phyloP scores from a whole-genome alignment of 495 filamentous ascomycete genomes.

The Penicillium atrosanguineum region DNA sequence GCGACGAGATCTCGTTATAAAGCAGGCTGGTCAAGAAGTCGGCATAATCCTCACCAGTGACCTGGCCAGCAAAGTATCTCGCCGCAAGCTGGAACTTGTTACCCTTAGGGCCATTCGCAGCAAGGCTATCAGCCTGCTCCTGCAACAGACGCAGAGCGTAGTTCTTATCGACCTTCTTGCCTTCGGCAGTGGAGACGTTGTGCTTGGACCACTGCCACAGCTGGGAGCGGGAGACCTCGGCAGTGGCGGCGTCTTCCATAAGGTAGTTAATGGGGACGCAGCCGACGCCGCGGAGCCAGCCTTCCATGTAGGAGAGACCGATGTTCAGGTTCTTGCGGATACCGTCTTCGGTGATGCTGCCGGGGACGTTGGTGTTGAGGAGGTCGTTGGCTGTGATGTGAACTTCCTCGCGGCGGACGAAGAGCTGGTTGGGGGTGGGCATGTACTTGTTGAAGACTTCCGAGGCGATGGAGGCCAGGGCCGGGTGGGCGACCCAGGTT shows the following conservation, averaged over 20 bases:
- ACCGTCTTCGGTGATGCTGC: constrained; percentile 88
- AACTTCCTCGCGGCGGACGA: constrained; percentile 86
- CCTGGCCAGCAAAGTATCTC: constrained; percentile 87
- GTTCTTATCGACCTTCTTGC: constrained; percentile 88
- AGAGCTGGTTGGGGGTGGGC: constrained; percentile 98
- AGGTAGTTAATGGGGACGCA: constrained; percentile 98
- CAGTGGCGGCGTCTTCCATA: constrained; percentile 99
- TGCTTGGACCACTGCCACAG: constrained; percentile 97
- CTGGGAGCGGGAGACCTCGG: constrained; percentile 87
- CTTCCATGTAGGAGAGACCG: constrained; percentile 97
- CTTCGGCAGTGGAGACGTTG: constrained; percentile 80
- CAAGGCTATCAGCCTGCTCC: constrained; percentile 79
- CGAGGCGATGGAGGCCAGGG: constrained; percentile 80
- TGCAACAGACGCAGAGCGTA: constrained; percentile 83
- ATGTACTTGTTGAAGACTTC: constrained; percentile 99
- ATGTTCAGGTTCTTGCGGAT: constrained; percentile 99
- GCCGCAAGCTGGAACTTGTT: constrained; percentile 91
- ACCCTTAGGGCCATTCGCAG: constrained; percentile 74
- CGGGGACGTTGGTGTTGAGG: constrained; percentile 97
- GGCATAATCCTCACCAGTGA: constrained; percentile 95
- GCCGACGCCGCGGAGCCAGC: constrained; percentile 90
- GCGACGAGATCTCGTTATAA: constrained; percentile 93
- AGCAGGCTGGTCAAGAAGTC: constrained; percentile 95
- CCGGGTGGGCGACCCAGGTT: constrained; percentile 96
- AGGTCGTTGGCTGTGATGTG: constrained; percentile 83